Conservation (phyloP, 345 rosid species). For the Litchi chinensis region DNA sequence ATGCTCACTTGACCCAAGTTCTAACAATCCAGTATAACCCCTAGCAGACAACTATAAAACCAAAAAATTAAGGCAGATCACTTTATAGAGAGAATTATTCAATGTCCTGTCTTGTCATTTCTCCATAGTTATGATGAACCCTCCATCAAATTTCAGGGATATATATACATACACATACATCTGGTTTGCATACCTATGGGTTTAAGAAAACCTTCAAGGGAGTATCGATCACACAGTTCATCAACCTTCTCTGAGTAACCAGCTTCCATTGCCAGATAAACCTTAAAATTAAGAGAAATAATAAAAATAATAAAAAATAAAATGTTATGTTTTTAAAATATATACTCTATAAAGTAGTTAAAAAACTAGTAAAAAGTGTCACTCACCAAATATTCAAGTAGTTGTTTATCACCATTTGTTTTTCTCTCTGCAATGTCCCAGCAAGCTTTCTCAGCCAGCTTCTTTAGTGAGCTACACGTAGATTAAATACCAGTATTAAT, state of each 20-base stretch:
- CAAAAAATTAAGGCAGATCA: not conserved
- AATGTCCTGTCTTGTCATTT: not conserved
- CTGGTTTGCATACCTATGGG: conserved; percentile 43
- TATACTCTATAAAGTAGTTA: not conserved
- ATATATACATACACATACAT: not conserved
- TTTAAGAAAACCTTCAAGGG: conserved; percentile 73
- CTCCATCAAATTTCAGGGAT: conserved; percentile 12
- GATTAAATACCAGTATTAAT: conserved; percentile 7
- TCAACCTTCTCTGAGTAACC: conserved; percentile 92
- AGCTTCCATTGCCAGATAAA: conserved; percentile 98
- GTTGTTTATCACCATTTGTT: conserved; percentile 66
- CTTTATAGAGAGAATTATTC: not conserved
- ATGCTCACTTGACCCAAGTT: not conserved
- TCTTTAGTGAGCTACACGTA: conserved; percentile 65
- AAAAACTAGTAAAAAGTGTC: not conserved
- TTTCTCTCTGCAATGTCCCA: conserved; percentile 94
- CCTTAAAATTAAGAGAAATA: conserved; percentile 56
- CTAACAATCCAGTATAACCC: not conserved
- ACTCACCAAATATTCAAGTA: conserved; percentile 79
- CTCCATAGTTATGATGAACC: conserved; percentile 10
- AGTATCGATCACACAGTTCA: conserved; percentile 77
- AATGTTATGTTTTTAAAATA: not conserved
- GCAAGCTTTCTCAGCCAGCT: conserved; percentile 79
- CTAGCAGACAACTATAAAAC: conserved; percentile 10
- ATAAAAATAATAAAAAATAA: no score